These are phyloP conservation scores for Didymella exigua DNA, from an alignment of 2,329 filamentous ascomycete species.

Conservation along the genomic window DNA sequence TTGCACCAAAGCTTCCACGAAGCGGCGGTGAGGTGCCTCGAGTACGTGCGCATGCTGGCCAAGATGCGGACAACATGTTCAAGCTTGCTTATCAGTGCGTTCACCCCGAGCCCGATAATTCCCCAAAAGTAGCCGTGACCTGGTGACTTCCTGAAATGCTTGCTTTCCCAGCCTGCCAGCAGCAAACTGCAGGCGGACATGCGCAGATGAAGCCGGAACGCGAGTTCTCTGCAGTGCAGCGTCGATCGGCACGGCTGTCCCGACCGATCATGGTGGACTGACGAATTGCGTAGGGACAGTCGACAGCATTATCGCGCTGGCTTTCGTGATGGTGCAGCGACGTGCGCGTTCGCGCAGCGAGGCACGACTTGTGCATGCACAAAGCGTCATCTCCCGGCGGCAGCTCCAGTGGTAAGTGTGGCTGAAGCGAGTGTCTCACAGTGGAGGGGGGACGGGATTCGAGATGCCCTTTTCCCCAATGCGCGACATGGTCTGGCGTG, in stretches of 20 bases:
- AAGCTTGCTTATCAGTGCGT: slow-evolving; percentile 65
- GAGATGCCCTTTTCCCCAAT: slow-evolving; percentile 5
- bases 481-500: slow-evolving; percentile 26
- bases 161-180: slow-evolving; percentile 21
- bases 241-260: slow-evolving; percentile 21
- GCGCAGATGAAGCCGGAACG: slow-evolving; percentile 20
- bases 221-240: slow-evolving; percentile 21
- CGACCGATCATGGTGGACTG: slow-evolving; percentile 22
- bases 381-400: slow-evolving; percentile 60
- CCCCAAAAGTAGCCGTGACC: slow-evolving; percentile 13
- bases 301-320: slow-evolving; percentile 67
- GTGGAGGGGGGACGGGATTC: slow-evolving; percentile 21
- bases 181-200: slow-evolving; percentile 8
- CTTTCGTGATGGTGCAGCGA: slow-evolving; percentile 67
- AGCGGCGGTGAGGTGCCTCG: slow-evolving; percentile 74
- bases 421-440: slow-evolving; percentile 35
- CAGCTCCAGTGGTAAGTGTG: slow-evolving; percentile 67
- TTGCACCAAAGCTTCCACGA: slow-evolving; percentile 76
- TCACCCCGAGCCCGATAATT: not conserved
- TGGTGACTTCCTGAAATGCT: slow-evolving; percentile 17
- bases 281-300: slow-evolving; percentile 62
- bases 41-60: slow-evolving; percentile 66
- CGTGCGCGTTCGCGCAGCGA: slow-evolving; percentile 50
- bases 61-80: slow-evolving; percentile 61
- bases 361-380: slow-evolving; percentile 34